phyloP scores from a whole-genome alignment of 129 eudicot genomes.

The Solidago caesia region DNA sequence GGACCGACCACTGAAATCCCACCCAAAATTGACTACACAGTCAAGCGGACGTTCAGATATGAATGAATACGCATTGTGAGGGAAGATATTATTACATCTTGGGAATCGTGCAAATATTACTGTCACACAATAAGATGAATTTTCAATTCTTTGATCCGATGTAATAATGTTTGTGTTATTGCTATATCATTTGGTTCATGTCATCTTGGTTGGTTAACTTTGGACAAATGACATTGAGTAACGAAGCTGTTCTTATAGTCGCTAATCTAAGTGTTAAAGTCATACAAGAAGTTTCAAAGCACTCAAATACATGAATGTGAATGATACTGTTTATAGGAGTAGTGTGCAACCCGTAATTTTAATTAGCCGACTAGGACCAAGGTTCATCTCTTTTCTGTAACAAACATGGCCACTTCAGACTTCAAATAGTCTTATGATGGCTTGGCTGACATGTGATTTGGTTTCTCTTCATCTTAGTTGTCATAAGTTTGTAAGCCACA shows the following conservation, averaged over 20 bases:
- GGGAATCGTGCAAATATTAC: neutral
- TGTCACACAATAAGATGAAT: neutral
- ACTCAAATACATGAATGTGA: constrained; percentile 10
- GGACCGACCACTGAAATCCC: too few relatives aligned
- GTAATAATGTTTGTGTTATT: neutral
- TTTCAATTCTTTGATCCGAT: neutral
- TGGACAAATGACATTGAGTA: constrained; percentile 10
- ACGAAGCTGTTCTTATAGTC: neutral
- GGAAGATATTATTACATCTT: neutral
- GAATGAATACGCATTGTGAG: neutral
- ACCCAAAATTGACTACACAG: too few relatives aligned
- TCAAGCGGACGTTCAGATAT: neutral
- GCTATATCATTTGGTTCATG: neutral
- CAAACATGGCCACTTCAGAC: constrained; percentile 5
- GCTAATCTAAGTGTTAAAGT: neutral
- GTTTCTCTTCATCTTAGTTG: constrained; percentile 7
- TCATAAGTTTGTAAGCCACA: constrained; percentile 5
- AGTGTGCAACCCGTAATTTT: neutral
- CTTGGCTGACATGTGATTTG: constrained; percentile 6
- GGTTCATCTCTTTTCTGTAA: constrained; percentile 15
- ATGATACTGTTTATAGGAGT: constrained; percentile 14
- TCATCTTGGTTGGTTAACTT: constrained; percentile 6
- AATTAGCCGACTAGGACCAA: constrained; percentile 9
- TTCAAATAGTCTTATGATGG: neutral
- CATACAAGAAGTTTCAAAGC: neutral